Evolutionary conservation across 768 basidiomycete genomes (phyloP).

Genomic region (Ramaria sp.): DNA sequence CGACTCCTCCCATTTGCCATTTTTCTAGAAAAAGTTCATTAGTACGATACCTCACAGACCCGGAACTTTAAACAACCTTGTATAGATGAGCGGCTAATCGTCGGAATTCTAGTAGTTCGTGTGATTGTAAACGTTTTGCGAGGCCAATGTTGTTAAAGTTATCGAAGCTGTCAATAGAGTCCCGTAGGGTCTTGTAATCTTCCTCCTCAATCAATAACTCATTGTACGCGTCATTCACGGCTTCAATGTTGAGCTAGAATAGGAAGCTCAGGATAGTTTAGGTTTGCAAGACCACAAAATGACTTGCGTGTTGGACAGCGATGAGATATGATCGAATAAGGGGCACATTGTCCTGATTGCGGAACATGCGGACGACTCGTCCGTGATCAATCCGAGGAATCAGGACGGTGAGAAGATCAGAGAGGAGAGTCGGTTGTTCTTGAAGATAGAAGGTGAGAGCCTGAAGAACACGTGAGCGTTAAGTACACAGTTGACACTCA

Average conservation of each 20-base stretch:
- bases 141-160: slow-evolving; percentile 91
- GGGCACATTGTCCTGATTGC: slow-evolving; percentile 76
- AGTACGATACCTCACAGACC: neutral
- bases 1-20: slow-evolving; percentile 91
- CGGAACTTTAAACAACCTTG: slow-evolving; percentile 43
- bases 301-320: slow-evolving; percentile 81
- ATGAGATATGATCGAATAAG: slow-evolving; percentile 95
- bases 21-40: slow-evolving; percentile 55
- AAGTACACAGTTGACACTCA: neutral
- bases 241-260: slow-evolving; percentile 79
- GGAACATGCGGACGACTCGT: slow-evolving; percentile 92
- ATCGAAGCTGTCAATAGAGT: slow-evolving; percentile 96
- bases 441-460: slow-evolving; percentile 88
- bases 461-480: slow-evolving; percentile 7
- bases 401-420: slow-evolving; percentile 85
- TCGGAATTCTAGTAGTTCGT: slow-evolving; percentile 90
- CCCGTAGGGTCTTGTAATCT: slow-evolving; percentile 94
- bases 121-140: slow-evolving; percentile 77
- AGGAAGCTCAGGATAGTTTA: slow-evolving; percentile 5
- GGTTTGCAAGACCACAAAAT: neutral
- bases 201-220: slow-evolving; percentile 98
- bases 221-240: slow-evolving; percentile 97
- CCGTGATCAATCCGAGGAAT: slow-evolving; percentile 92
- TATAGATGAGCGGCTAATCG: slow-evolving; percentile 91
- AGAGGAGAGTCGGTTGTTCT: slow-evolving; percentile 87